Evolutionary conservation across 1,284 basidiomycete species (phyloP).

Genomic region (Ustilago curta): DNA sequence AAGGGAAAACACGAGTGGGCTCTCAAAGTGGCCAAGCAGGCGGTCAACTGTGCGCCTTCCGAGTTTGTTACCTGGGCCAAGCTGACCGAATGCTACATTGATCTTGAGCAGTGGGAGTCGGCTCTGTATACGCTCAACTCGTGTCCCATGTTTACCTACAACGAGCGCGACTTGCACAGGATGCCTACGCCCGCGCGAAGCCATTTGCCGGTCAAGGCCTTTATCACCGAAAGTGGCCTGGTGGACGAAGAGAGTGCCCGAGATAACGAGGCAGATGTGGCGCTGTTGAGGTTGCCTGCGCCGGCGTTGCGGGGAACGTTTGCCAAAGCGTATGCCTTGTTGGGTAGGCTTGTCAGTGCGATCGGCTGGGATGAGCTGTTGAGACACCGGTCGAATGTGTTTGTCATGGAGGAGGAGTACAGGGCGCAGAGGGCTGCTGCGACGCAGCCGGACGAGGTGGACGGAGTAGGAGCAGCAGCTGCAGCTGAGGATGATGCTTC

Average conservation of each 20-base stretch:
- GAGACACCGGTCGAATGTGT: slow-evolving; percentile 90
- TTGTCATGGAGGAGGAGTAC: slow-evolving; percentile 99
- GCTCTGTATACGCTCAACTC: slow-evolving; percentile 95
- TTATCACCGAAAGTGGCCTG: slow-evolving; percentile 80
- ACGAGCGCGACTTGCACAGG: slow-evolving; percentile 92
- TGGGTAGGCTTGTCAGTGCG: slow-evolving; percentile 87
- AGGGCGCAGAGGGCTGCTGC: slow-evolving; percentile 73
- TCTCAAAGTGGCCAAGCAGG: slow-evolving; percentile 86
- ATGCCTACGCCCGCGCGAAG: slow-evolving; percentile 84
- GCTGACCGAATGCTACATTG: slow-evolving; percentile 92
- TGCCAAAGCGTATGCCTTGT: slow-evolving; percentile 89
- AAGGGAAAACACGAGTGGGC: slow-evolving; percentile 84
- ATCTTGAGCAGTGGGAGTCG: slow-evolving; percentile 84
- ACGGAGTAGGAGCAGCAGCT: not conserved
- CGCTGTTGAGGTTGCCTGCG: slow-evolving; percentile 89
- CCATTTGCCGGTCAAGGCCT: slow-evolving; percentile 86
- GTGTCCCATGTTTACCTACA: slow-evolving; percentile 99
- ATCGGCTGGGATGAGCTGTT: slow-evolving; percentile 99
- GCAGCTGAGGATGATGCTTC: slow-evolving; percentile 32
- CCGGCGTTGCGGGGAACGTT: slow-evolving; percentile 95
- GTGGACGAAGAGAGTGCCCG: slow-evolving; percentile 75
- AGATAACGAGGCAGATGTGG: slow-evolving; percentile 94
- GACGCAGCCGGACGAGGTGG: slow-evolving; percentile 19
- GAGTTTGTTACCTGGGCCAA: slow-evolving; percentile 99
- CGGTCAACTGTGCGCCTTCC: slow-evolving; percentile 96